Evolutionary conservation across 257 asterid genomes (phyloP).

Genomic region (Galeopsis tetrahit): DNA sequence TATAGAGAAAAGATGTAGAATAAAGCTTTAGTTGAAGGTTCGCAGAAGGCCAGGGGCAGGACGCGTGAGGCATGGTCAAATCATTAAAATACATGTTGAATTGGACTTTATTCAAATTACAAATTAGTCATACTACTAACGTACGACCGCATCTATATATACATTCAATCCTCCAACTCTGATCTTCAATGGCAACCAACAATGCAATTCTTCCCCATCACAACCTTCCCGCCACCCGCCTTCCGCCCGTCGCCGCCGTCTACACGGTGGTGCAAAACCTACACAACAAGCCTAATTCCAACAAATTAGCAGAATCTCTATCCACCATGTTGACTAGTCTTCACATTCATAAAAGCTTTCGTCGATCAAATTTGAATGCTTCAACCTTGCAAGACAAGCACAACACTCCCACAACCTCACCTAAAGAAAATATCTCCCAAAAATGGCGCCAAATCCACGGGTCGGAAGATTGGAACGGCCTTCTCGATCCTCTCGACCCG

Average conservation of each 20-base stretch:
- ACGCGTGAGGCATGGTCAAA: constrained; percentile 38
- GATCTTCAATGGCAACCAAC: constrained; percentile 41
- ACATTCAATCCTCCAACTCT: neutral
- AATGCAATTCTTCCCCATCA: constrained; percentile 30
- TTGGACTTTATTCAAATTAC: neutral
- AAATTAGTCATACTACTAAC: neutral
- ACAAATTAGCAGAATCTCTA: constrained; percentile 53
- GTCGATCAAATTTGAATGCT: constrained; percentile 22
- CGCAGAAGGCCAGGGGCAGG: neutral
- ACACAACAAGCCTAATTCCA: constrained; percentile 35
- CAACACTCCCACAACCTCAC: constrained; percentile 54
- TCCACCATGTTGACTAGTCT: constrained; percentile 53
- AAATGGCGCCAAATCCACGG: constrained; percentile 73
- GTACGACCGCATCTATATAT: neutral
- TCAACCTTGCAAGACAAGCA: constrained; percentile 45
- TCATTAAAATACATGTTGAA: neutral
- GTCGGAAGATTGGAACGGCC: constrained; percentile 56
- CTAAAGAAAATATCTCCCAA: constrained; percentile 57
- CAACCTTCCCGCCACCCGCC: constrained; percentile 26
- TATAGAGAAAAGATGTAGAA: too few relatives aligned
- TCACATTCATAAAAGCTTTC: constrained; percentile 43
- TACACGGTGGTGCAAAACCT: constrained; percentile 30
- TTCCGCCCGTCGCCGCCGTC: neutral
- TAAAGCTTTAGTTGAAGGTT: too few relatives aligned
- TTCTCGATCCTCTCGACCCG: constrained; percentile 73